A percentile compares a stretch with the other conserved stretches of the same genome.
phyloP scores from a whole-genome alignment of 129 eudicot species.

The Sambucus nigra region DNA sequence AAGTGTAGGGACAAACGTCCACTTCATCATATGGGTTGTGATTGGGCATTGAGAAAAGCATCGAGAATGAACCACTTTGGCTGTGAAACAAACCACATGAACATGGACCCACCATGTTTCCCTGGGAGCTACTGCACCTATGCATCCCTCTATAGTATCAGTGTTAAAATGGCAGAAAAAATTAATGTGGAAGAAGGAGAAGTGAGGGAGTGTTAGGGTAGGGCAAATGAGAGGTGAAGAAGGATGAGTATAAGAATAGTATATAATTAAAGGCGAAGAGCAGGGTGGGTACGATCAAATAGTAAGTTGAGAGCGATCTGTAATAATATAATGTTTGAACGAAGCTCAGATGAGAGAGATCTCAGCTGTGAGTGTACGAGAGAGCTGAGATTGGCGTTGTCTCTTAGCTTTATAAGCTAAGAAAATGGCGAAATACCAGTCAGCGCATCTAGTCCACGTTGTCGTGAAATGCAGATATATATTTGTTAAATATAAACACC shows the following conservation, averaged over 20 bases:
- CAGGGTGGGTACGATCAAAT: slow-evolving; percentile 12
- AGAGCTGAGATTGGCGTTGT: slow-evolving; percentile 12
- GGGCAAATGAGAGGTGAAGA: neutral
- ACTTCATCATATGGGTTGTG: slow-evolving; percentile 22
- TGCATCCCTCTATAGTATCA: slow-evolving; percentile 27
- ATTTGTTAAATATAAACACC: slow-evolving; percentile 14
- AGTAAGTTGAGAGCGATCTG: slow-evolving; percentile 18
- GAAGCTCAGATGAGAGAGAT: neutral
- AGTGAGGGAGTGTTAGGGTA: slow-evolving; percentile 11
- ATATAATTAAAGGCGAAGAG: slow-evolving; percentile 9
- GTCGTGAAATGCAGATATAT: slow-evolving; percentile 22
- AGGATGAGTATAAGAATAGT: neutral
- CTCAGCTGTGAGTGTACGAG: neutral
- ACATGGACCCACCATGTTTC: slow-evolving; percentile 31
- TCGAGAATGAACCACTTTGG: slow-evolving; percentile 33
- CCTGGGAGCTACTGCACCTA: slow-evolving; percentile 26
- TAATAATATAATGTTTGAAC: slow-evolving; percentile 2
- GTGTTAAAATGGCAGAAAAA: neutral
- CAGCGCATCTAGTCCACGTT: slow-evolving; percentile 50
- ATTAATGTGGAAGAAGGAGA: slow-evolving; percentile 14
- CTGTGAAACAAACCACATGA: slow-evolving; percentile 33
- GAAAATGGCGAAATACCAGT: slow-evolving; percentile 52
- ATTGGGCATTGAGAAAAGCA: slow-evolving; percentile 38
- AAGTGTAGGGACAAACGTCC: slow-evolving; percentile 31
- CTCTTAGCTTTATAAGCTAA: slow-evolving; percentile 17